Evolutionary conservation across 768 basidiomycete genomes (phyloP).

Genomic region (Leccinum arenicola): DNA sequence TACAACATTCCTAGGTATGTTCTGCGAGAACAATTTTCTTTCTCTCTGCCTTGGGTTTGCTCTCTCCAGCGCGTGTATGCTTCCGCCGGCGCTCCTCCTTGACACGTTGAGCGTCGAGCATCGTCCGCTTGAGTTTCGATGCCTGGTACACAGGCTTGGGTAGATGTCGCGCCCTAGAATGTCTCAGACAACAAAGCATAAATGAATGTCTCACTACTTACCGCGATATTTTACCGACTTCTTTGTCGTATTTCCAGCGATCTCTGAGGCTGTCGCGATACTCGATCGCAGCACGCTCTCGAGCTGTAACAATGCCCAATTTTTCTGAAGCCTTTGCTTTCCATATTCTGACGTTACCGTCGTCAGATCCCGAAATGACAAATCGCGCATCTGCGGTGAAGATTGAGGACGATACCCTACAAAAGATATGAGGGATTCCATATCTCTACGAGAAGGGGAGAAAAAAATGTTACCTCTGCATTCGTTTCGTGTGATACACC

Average conservation of each 20-base stretch:
- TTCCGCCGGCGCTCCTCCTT: slow-evolving; percentile 92
- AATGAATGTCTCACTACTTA: slow-evolving; percentile 35
- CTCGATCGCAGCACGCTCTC: slow-evolving; percentile 89
- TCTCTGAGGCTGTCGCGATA: slow-evolving; percentile 87
- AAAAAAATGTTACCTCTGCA: slow-evolving; percentile 78
- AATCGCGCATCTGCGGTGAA: slow-evolving; percentile 92
- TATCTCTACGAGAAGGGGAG: neutral
- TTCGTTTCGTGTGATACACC: slow-evolving; percentile 97
- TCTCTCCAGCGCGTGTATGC: slow-evolving; percentile 82
- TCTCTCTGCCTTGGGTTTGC: slow-evolving; percentile 87
- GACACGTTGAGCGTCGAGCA: slow-evolving; percentile 85
- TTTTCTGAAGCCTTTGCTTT: slow-evolving; percentile 92
- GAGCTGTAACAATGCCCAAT: slow-evolving; percentile 84
- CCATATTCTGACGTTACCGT: slow-evolving; percentile 94
- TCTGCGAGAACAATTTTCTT: slow-evolving; percentile 84
- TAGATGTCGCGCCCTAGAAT: slow-evolving; percentile 67
- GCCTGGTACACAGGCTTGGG: slow-evolving; percentile 92
- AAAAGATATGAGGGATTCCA: neutral
- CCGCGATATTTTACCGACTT: slow-evolving; percentile 82
- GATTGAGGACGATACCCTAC: slow-evolving; percentile 81
- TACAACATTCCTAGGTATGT: slow-evolving; percentile 43
- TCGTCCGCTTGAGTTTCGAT: slow-evolving; percentile 82
- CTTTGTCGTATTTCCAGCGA: slow-evolving; percentile 81
- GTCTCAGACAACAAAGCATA: slow-evolving; percentile 1
- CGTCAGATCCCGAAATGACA: slow-evolving; percentile 87